Evolutionary conservation across 495 filamentous ascomycete species (phyloP).

Genomic region (Lasiosphaeria hispida): DNA sequence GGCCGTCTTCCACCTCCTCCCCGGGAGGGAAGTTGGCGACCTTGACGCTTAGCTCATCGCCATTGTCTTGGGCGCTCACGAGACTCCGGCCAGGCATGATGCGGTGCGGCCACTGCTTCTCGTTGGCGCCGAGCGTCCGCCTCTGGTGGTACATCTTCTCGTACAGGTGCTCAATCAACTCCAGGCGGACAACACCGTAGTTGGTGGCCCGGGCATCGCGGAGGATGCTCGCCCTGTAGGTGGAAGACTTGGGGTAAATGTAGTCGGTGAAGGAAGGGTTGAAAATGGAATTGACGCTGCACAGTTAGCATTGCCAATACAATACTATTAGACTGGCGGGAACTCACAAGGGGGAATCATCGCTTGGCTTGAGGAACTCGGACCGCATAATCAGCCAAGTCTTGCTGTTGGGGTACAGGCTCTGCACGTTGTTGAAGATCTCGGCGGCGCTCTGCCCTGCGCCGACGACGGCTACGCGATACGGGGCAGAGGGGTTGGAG

Average conservation of each 20-base stretch:
- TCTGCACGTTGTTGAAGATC: conserved; percentile 86
- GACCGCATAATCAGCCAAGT: conserved; percentile 74
- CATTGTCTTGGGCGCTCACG: conserved; percentile 51
- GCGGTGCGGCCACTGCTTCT: conserved; percentile 73
- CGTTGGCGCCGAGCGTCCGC: conserved; percentile 61
- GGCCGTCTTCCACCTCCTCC: conserved; percentile 31
- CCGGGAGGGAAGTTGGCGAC: conserved; percentile 42
- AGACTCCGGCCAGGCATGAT: conserved; percentile 69
- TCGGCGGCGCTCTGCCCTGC: conserved; percentile 92
- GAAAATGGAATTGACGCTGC: conserved; percentile 93
- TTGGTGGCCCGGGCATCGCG: conserved; percentile 74
- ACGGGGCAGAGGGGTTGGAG: conserved; percentile 52
- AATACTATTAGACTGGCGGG: neutral
- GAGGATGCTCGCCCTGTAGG: conserved; percentile 61
- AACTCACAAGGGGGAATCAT: conserved; percentile 91
- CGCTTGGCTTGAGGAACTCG: conserved; percentile 79
- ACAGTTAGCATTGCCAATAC: neutral
- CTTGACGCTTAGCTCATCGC: conserved; percentile 38
- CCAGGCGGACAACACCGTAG: conserved; percentile 87
- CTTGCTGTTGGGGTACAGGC: conserved; percentile 75
- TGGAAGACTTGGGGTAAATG: conserved; percentile 62
- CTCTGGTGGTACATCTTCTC: conserved; percentile 80
- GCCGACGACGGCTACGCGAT: conserved; percentile 79
- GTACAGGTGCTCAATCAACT: conserved; percentile 84
- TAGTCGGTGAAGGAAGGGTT: conserved; percentile 76